phyloP scores from a whole-genome alignment of 345 rosid species.

The thale cress (Arabidopsis thaliana) region DNA sequence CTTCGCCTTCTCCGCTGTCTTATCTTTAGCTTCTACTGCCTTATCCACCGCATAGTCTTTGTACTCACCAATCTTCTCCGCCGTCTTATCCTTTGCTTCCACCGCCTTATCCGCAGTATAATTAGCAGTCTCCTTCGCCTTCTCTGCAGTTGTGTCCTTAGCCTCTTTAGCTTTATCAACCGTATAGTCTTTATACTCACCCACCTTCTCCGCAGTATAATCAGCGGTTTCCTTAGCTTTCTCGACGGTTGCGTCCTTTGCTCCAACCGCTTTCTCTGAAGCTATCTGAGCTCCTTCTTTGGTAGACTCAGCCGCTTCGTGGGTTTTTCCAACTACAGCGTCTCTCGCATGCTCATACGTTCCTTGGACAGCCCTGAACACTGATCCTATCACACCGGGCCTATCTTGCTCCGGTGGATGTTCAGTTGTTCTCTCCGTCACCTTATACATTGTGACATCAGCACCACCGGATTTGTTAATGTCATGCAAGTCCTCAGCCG shows the following conservation, averaged over 20 bases:
- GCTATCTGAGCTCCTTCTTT: slow-evolving; percentile 35
- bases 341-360: slow-evolving; percentile 67
- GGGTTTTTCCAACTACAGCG: slow-evolving; percentile 58
- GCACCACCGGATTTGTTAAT: slow-evolving; percentile 44
- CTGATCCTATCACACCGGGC: slow-evolving; percentile 64
- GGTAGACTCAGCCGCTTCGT: slow-evolving; percentile 13
- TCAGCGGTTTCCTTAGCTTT: slow-evolving; percentile 3
- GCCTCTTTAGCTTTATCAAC: slow-evolving; percentile 35
- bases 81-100: slow-evolving; percentile 34
- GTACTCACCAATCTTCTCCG: slow-evolving; percentile 27
- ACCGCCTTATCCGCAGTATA: slow-evolving; percentile 40
- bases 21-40: slow-evolving; percentile 33
- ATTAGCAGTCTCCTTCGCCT: not conserved
- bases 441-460: slow-evolving; percentile 38
- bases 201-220: slow-evolving; percentile 19
- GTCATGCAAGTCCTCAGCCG: slow-evolving; percentile 54
- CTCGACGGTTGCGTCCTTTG: slow-evolving; percentile 24
- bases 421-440: slow-evolving; percentile 34
- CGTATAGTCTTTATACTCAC: slow-evolving; percentile 14
- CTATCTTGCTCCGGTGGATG: slow-evolving; percentile 50
- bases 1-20: slow-evolving; percentile 16
- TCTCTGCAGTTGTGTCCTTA: slow-evolving; percentile 25
- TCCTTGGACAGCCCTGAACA: slow-evolving; percentile 60
- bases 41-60: slow-evolving; percentile 33
- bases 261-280: slow-evolving; percentile 29